phyloP scores from a whole-genome alignment of 1,284 basidiomycete genomes.

The Microbotryomycetes sp. region DNA sequence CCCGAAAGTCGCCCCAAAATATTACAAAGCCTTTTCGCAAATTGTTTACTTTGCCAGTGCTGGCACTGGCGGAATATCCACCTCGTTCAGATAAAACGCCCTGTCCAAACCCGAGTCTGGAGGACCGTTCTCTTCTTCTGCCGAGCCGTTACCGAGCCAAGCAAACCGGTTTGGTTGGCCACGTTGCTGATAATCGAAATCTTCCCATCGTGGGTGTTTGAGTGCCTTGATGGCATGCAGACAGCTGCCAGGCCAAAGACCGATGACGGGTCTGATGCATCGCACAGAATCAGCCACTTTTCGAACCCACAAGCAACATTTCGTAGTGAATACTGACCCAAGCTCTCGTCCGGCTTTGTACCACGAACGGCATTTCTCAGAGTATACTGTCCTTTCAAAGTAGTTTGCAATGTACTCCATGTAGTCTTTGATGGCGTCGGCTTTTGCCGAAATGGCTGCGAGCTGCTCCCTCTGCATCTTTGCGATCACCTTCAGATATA shows the following conservation, averaged over 20 bases:
- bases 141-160: constrained; percentile 21
- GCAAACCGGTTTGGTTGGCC: constrained; percentile 8
- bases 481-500: constrained; percentile 47
- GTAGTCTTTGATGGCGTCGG: constrained; percentile 54
- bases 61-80: constrained; percentile 23
- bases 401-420: constrained; percentile 48
- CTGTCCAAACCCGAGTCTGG: neutral
- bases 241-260: constrained; percentile 54
- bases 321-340: neutral
- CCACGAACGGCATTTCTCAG: constrained; percentile 56
- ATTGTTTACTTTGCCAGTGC: too few relatives aligned
- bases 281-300: constrained; percentile 19
- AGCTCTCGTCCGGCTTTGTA: constrained; percentile 52
- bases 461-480: constrained; percentile 56
- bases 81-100: constrained; percentile 24
- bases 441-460: constrained; percentile 40
- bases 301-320: neutral
- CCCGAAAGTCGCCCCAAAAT: too few relatives aligned
- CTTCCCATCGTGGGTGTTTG: constrained; percentile 57
- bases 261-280: constrained; percentile 53
- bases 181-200: constrained; percentile 46
- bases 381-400: constrained; percentile 51
- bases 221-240: constrained; percentile 51
- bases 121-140: constrained; percentile 1
- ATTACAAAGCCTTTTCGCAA: too few relatives aligned